phyloP scores from a whole-genome alignment of 106 monocot species.

The Acorus gramineus region DNA sequence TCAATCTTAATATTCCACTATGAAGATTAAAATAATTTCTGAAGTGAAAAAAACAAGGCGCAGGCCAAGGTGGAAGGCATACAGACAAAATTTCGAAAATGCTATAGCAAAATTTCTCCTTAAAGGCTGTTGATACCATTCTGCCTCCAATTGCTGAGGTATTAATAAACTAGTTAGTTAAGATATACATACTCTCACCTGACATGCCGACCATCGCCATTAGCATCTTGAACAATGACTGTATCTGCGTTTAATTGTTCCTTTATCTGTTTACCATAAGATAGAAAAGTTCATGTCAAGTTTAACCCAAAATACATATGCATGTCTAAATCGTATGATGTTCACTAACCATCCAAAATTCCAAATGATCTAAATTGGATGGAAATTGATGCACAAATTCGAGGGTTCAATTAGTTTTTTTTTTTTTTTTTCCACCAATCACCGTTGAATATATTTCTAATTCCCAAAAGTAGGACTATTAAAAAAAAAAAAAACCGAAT shows the following conservation, averaged over 20 bases:
- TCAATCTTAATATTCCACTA: too few relatives aligned
- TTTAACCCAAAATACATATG: not conserved
- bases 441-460: too few relatives aligned
- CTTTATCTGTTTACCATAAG: conserved; percentile 50
- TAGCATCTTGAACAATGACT: conserved; percentile 73
- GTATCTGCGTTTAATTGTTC: conserved; percentile 69
- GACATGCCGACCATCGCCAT: conserved; percentile 97
- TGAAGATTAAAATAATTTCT: too few relatives aligned
- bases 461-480: not conserved
- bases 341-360: too few relatives aligned
- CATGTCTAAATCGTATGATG: not conserved
- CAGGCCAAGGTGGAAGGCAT: too few relatives aligned
- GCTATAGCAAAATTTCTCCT: too few relatives aligned
- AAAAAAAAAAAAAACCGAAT: not conserved
- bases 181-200: conserved; percentile 22
- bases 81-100: too few relatives aligned
- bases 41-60: too few relatives aligned
- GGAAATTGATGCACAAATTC: too few relatives aligned
- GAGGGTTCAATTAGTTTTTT: too few relatives aligned
- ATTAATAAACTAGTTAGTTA: not conserved
- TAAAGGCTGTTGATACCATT: not conserved
- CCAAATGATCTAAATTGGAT: too few relatives aligned
- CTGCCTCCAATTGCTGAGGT: not conserved
- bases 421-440: too few relatives aligned
- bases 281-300: not conserved